Evolutionary conservation across 1,139 yeast genomes (phyloP).

Genomic region (Taphrina pruni): DNA sequence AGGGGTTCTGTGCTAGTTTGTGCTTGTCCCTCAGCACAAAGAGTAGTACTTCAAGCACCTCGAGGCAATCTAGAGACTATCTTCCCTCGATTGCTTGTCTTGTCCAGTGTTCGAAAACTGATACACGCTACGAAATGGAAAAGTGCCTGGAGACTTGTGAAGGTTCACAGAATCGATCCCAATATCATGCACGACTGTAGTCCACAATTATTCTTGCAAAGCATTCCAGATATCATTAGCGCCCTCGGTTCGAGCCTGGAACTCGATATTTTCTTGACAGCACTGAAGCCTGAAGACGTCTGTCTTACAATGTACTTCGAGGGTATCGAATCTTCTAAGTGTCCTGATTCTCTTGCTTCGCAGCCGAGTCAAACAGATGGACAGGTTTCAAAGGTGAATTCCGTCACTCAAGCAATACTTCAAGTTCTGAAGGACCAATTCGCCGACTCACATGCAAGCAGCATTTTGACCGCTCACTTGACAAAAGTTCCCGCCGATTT

Average conservation of each 20-base stretch:
- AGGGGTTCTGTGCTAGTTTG: conserved; percentile 85
- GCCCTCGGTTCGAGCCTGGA: conserved; percentile 76
- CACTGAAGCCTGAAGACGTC: conserved; percentile 73
- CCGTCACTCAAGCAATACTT: conserved; percentile 74
- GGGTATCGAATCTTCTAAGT: conserved; percentile 54
- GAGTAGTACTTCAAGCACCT: conserved; percentile 89
- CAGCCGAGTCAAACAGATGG: neutral
- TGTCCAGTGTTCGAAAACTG: conserved; percentile 76
- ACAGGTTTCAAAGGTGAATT: conserved; percentile 66
- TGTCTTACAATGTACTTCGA: conserved; percentile 81
- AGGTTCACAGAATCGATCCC: conserved; percentile 88
- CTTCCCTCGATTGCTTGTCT: conserved; percentile 88
- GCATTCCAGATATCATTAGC: conserved; percentile 70
- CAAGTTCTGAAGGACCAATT: conserved; percentile 61
- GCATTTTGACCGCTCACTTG: conserved; percentile 88
- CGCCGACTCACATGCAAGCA: conserved; percentile 68
- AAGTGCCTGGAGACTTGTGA: conserved; percentile 79
- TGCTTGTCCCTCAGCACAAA: conserved; percentile 79
- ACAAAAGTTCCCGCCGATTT: conserved; percentile 89
- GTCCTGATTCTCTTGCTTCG: neutral
- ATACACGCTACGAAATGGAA: conserved; percentile 65
- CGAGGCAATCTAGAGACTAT: conserved; percentile 96
- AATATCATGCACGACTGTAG: conserved; percentile 88
- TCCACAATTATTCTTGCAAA: conserved; percentile 68
- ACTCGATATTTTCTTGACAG: conserved; percentile 76